phyloP scores from a whole-genome alignment of 176 grass and related monocot species.

The Zea luxurians region DNA sequence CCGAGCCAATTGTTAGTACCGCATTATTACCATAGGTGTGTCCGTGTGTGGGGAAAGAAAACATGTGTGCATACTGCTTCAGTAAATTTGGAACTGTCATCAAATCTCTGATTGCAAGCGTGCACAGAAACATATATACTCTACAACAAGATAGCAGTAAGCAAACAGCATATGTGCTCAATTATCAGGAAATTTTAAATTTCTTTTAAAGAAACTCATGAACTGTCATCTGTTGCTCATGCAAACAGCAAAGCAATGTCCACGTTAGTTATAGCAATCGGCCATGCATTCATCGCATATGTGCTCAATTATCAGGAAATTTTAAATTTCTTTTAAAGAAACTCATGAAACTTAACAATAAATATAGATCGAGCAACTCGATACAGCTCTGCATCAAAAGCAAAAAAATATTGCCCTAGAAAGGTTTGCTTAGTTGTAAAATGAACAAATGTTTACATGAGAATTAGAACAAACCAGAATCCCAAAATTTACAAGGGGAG shows the following conservation, averaged over 20 bases:
- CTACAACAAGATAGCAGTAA: not conserved
- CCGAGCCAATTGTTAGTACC: too few relatives aligned
- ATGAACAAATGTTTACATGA: constrained; percentile 18
- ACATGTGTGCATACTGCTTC: not conserved
- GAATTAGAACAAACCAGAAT: constrained; percentile 16
- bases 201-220: too few relatives aligned
- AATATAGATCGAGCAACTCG: not conserved
- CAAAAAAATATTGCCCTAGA: not conserved
- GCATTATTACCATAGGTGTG: too few relatives aligned
- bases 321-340: constrained; percentile 4
- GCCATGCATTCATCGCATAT: not conserved
- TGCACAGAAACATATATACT: constrained; percentile 6
- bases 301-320: not conserved
- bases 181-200: too few relatives aligned
- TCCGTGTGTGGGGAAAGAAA: not conserved
- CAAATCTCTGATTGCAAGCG: not conserved
- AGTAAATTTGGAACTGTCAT: not conserved
- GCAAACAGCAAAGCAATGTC: not conserved
- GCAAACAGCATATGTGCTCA: too few relatives aligned
- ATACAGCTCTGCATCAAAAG: constrained; percentile 15
- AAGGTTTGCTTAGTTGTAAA: constrained; percentile 2
- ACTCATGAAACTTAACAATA: constrained; percentile 13
- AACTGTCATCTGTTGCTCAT: constrained; percentile 11
- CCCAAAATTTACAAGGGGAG: not conserved
- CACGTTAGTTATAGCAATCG: not conserved